Percentiles rank a stretch among this genome's conserved stretches.
These are phyloP conservation scores for Corymbia calophylla DNA, from an alignment of 441 rosid species.

Conservation along the genomic window DNA sequence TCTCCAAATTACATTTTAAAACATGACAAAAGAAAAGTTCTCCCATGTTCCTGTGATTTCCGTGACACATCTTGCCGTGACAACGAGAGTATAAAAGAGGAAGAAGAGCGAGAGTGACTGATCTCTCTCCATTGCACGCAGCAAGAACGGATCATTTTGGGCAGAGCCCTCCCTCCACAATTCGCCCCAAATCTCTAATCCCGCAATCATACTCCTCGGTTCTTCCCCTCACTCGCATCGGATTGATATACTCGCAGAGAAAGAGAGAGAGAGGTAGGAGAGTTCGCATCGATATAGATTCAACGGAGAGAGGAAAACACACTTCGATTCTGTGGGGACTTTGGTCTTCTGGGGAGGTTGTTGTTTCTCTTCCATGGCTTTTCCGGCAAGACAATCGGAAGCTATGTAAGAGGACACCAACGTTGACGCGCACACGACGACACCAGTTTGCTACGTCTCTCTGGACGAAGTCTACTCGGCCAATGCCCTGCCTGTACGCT, in stretches of 20 bases:
- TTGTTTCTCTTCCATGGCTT: constrained; percentile 25
- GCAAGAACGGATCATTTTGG: too few species aligned
- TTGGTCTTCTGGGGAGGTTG: background rate
- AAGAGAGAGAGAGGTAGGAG: background rate
- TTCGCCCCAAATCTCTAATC: constrained; percentile 17
- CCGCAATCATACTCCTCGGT: background rate
- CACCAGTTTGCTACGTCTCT: constrained; percentile 57
- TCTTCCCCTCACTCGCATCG: background rate
- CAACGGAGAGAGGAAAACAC: background rate
- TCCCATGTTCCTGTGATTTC: constrained; percentile 5
- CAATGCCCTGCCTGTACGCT: constrained; percentile 32
- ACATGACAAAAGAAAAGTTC: constrained; percentile 10
- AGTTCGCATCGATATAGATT: background rate
- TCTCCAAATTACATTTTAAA: background rate
- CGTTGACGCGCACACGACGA: constrained; percentile 18
- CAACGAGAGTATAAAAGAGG: too few species aligned
- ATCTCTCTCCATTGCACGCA: too few species aligned
- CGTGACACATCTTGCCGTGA: too few species aligned
- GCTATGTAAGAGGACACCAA: constrained; percentile 18
- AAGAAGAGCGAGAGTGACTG: too few species aligned
- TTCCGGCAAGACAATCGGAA: constrained; percentile 6
- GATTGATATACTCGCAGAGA: background rate
- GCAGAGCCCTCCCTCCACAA: background rate
- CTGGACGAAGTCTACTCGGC: constrained; percentile 73
- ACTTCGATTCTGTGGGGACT: background rate